These are phyloP conservation scores for Cytospora leucostoma DNA, from an alignment of 2,329 filamentous ascomycete genomes.

Conservation along the genomic window DNA sequence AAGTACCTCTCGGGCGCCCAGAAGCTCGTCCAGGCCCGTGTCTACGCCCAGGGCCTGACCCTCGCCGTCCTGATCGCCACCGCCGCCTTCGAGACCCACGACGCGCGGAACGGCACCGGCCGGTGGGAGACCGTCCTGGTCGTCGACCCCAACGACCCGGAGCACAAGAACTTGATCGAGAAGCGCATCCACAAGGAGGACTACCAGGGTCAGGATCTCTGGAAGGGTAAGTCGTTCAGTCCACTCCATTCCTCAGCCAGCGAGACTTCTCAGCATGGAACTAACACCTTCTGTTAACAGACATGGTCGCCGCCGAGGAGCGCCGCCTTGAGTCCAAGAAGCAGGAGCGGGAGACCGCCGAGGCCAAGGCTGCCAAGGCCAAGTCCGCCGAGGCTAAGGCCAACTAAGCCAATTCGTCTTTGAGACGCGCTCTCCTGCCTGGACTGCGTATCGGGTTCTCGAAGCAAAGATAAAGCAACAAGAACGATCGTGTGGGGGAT, in stretches of 20 bases:
- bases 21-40: slow-evolving; percentile 91
- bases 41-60: slow-evolving; percentile 90
- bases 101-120: slow-evolving; percentile 74
- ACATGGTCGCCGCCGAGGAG: slow-evolving; percentile 84
- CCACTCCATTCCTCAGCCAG: background rate
- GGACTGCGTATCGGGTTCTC: background rate
- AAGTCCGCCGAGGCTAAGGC: slow-evolving; percentile 26
- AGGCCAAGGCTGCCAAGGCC: slow-evolving; percentile 25
- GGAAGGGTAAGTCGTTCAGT: slow-evolving; percentile 68
- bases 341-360: slow-evolving; percentile 37
- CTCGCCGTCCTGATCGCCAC: slow-evolving; percentile 80
- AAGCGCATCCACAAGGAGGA: slow-evolving; percentile 86
- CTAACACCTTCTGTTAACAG: slow-evolving; percentile 42
- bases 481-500: background rate
- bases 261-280: background rate
- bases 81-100: slow-evolving; percentile 77
- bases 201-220: slow-evolving; percentile 87
- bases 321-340: slow-evolving; percentile 50
- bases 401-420: slow-evolving; percentile 1
- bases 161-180: slow-evolving; percentile 81
- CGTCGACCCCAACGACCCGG: slow-evolving; percentile 76
- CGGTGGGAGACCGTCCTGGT: slow-evolving; percentile 85
- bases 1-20: slow-evolving; percentile 73
- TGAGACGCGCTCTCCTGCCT: background rate
- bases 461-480: background rate